phyloP scores from a whole-genome alignment of 192 early-diverging fungal genomes.

The Phycomyces blakesleeanus region DNA sequence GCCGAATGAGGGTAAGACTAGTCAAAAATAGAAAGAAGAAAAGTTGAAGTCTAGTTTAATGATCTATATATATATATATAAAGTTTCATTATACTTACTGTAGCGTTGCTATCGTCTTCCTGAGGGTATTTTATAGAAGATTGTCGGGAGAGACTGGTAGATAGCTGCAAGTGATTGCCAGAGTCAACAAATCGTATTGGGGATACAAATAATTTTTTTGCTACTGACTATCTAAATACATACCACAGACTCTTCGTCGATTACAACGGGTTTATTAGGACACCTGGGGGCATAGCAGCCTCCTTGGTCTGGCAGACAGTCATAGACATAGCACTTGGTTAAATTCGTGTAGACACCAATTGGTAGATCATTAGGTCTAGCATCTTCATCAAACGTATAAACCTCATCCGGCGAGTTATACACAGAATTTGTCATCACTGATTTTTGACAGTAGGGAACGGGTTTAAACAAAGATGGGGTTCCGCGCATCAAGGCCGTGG shows the following conservation, averaged over 20 bases:
- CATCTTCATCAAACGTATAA: constrained; percentile 29
- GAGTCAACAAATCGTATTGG: too few species aligned
- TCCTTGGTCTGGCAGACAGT: constrained; percentile 14
- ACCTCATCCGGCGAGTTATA: constrained; percentile 30
- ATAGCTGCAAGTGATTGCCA: too few species aligned
- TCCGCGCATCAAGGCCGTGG: constrained; percentile 18
- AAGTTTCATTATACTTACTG: neutral
- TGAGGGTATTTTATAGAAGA: neutral
- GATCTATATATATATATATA: neutral
- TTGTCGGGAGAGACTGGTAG: too few species aligned
- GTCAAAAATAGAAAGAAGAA: neutral
- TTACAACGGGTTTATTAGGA: constrained; percentile 14
- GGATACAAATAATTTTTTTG: too few species aligned
- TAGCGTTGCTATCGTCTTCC: neutral
- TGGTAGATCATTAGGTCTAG: constrained; percentile 46
- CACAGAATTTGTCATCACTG: constrained; percentile 18
- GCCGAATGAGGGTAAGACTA: constrained; percentile 23
- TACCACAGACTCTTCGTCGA: constrained; percentile 3
- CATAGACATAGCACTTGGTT: constrained; percentile 71
- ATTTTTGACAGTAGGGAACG: constrained; percentile 27
- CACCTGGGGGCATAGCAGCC: constrained; percentile 29
- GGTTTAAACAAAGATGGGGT: constrained; percentile 20
- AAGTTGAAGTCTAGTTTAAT: too few species aligned
- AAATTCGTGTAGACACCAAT: constrained; percentile 84
- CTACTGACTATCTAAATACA: neutral